Percentiles rank a stretch among this genome's conserved stretches.
Evolutionary conservation across 805 yeast species (phyloP).

Genomic region (Vanderwaltozyma tropicalis): DNA sequence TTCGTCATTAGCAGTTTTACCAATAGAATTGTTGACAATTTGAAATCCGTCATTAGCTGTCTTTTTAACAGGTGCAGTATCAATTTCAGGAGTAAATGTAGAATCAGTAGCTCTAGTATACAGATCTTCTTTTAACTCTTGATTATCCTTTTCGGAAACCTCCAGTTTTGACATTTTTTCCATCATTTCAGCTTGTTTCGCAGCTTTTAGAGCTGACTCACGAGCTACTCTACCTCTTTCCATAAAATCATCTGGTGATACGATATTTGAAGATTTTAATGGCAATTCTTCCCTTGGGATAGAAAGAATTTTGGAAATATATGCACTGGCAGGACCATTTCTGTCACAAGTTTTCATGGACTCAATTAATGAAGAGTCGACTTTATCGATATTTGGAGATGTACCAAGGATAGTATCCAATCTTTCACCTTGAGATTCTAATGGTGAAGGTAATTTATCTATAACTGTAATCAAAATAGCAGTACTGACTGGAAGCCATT

Average conservation of each 20-base stretch:
- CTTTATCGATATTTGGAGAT: slow-evolving; percentile 28
- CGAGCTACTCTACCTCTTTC: slow-evolving; percentile 59
- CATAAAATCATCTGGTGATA: slow-evolving; percentile 45
- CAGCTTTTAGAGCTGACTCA: slow-evolving; percentile 57
- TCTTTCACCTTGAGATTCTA: slow-evolving; percentile 60
- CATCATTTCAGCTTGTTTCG: slow-evolving; percentile 38
- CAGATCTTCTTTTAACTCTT: slow-evolving; percentile 8
- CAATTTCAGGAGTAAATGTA: slow-evolving; percentile 18
- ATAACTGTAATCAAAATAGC: slow-evolving; percentile 78
- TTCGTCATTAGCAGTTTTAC: slow-evolving; percentile 7
- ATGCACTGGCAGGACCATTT: slow-evolving; percentile 60
- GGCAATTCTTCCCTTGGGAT: slow-evolving; percentile 79
- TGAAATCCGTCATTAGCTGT: too few relatives aligned
- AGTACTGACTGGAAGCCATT: slow-evolving; percentile 90
- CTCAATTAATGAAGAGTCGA: slow-evolving; percentile 39
- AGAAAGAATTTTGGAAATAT: slow-evolving; percentile 81
- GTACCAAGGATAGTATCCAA: slow-evolving; percentile 54
- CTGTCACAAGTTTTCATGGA: slow-evolving; percentile 61
- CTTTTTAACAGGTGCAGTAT: background rate
- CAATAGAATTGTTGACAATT: background rate
- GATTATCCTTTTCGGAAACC: slow-evolving; percentile 6
- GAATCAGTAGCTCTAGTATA: slow-evolving; percentile 23
- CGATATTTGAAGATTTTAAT: slow-evolving; percentile 32
- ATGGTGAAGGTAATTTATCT: slow-evolving; percentile 78
- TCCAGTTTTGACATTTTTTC: slow-evolving; percentile 20